Conservation (phyloP, 352 stramenopile genomes). For the Pythium phragmiticola region DNA sequence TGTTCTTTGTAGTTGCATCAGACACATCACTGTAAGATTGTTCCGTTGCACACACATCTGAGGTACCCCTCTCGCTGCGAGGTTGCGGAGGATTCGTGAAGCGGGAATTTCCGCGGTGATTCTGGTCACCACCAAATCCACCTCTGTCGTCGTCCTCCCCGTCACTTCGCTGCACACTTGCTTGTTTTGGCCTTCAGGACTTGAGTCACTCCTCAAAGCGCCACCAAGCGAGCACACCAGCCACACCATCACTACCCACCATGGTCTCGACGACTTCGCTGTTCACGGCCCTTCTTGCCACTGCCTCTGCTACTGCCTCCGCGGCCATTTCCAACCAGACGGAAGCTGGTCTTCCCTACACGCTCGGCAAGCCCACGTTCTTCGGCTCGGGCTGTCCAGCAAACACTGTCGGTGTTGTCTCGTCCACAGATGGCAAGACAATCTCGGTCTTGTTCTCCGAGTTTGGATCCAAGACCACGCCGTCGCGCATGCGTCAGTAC, state of each 20-base stretch:
- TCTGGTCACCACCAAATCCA: too few species aligned
- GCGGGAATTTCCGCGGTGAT: too few species aligned
- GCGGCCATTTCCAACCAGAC: not conserved
- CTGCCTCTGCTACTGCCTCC: not conserved
- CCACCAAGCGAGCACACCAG: too few species aligned
- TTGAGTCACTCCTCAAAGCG: too few species aligned
- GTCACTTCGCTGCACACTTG: too few species aligned
- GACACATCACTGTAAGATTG: too few species aligned
- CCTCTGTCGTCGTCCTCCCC: too few species aligned
- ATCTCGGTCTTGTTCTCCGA: slow-evolving; percentile 38
- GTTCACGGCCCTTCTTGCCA: not conserved
- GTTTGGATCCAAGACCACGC: slow-evolving; percentile 30
- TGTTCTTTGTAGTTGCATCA: too few species aligned
- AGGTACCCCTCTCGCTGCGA: too few species aligned
- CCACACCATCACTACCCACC: not conserved
- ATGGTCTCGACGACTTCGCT: slow-evolving; percentile 1
- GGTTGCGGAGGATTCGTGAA: too few species aligned
- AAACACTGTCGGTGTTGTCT: slow-evolving; percentile 25
- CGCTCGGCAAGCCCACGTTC: slow-evolving; percentile 31
- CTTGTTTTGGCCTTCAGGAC: too few species aligned
- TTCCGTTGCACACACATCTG: too few species aligned
- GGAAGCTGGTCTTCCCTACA: slow-evolving; percentile 6
- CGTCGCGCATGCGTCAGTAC: slow-evolving; percentile 26
- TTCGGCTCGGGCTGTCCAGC: slow-evolving; percentile 33
- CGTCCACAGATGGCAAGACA: slow-evolving; percentile 30